Percentiles rank a stretch among this genome's conserved stretches.
Evolutionary conservation across 2,329 filamentous ascomycete genomes (phyloP).

Genomic region (Hypoxylon sp.): DNA sequence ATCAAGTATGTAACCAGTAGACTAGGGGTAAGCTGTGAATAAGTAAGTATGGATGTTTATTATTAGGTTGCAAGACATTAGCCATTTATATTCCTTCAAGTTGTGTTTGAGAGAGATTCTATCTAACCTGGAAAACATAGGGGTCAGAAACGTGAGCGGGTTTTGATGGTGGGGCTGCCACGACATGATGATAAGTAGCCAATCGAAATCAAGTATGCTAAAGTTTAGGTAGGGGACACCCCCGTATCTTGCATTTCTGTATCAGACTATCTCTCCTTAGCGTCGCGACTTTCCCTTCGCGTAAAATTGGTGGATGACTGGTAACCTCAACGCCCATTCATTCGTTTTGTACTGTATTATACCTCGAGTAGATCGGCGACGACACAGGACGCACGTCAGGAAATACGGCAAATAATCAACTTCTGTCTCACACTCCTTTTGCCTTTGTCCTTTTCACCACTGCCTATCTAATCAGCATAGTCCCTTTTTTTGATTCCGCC

Average conservation of each 20-base stretch:
- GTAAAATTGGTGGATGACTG: slow-evolving; percentile 35
- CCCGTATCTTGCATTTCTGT: slow-evolving; percentile 25
- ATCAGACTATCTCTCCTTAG: slow-evolving; percentile 13
- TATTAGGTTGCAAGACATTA: background rate
- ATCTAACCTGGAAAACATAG: slow-evolving; percentile 5
- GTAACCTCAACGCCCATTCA: slow-evolving; percentile 28
- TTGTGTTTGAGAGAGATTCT: slow-evolving; percentile 14
- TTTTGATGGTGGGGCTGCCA: slow-evolving; percentile 29
- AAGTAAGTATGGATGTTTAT: background rate
- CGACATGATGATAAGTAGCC: background rate
- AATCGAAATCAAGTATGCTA: slow-evolving; percentile 20
- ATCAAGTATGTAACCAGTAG: background rate
- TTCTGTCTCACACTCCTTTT: slow-evolving; percentile 42
- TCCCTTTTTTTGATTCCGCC: slow-evolving; percentile 27
- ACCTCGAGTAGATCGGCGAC: slow-evolving; percentile 28
- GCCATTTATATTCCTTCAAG: background rate
- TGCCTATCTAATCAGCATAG: slow-evolving; percentile 39
- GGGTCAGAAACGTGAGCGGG: slow-evolving; percentile 11
- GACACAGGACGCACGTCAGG: slow-evolving; percentile 30
- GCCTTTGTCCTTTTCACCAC: slow-evolving; percentile 28
- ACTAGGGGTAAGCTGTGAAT: slow-evolving; percentile 7
- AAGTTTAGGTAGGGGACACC: slow-evolving; percentile 26
- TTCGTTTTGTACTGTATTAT: slow-evolving; percentile 27
- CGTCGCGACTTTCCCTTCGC: slow-evolving; percentile 43
- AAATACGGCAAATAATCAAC: slow-evolving; percentile 26